These are phyloP conservation scores for Vanrija humicola DNA, from an alignment of 1,284 basidiomycete genomes.

Conservation along the genomic window DNA sequence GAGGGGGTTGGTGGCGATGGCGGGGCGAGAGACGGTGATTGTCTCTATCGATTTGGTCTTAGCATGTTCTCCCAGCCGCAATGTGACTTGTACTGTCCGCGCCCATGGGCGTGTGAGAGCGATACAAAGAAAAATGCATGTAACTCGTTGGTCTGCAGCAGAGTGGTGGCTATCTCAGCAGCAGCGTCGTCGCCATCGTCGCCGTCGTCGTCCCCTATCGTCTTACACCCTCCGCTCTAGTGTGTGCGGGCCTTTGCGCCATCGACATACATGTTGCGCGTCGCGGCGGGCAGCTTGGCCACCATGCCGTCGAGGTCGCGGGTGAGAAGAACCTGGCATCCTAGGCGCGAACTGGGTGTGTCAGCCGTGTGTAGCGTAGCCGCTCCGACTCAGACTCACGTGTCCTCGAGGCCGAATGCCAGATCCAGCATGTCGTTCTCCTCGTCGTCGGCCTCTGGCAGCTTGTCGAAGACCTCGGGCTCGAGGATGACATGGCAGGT, in stretches of 20 bases:
- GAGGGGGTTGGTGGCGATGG: too few relatives aligned
- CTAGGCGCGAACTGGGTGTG: conserved; percentile 54
- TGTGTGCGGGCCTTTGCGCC: conserved; percentile 36
- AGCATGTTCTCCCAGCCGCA: too few relatives aligned
- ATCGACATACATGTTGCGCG: conserved; percentile 95
- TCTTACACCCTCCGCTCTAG: neutral
- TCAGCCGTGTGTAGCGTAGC: neutral
- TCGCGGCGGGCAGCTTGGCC: conserved; percentile 83
- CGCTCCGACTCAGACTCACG: conserved; percentile 54
- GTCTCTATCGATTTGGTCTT: too few relatives aligned
- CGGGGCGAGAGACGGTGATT: too few relatives aligned
- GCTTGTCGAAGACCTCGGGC: conserved; percentile 72
- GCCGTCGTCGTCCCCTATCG: too few relatives aligned
- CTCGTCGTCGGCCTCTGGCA: conserved; percentile 92
- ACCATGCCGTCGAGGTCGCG: conserved; percentile 80
- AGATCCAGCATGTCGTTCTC: conserved; percentile 99
- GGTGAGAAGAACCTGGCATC: conserved; percentile 76
- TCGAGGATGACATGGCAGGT: conserved; percentile 94
- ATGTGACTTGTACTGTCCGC: too few relatives aligned
- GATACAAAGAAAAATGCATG: too few relatives aligned
- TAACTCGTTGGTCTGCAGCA: too few relatives aligned
- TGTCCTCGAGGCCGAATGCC: conserved; percentile 95
- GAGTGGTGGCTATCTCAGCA: too few relatives aligned
- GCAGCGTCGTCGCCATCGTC: too few relatives aligned
- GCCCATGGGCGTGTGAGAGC: too few relatives aligned